Base-by-base conservation (phyloP, 176 grass and related monocot genomes). In the Zea luxurians region DNA sequence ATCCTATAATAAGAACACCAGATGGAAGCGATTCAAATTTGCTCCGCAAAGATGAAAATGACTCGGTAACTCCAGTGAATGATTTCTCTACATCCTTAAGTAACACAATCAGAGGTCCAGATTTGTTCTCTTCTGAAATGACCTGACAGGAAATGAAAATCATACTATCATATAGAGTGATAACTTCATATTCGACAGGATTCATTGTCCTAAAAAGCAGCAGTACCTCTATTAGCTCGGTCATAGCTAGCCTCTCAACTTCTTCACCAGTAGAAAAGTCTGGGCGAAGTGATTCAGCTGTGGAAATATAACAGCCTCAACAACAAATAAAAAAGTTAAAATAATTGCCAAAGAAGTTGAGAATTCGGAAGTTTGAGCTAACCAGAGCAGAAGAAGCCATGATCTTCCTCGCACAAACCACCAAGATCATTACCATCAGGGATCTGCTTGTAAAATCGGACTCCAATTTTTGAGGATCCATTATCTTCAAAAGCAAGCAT, bases 401-500 rank as follows among this genome's bases (percentile, higher is more conserved):
- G 96, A 80, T 99, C 90, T 76, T 99, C 96, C 78, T 99, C 96
- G 40, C 96, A 99, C 75, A 93, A 68, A 67, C 96, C 96, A 34
- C 96, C 96, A 78, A 99, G 96, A 88, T 99, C 96, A 82, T 90
- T 99, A 73, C 96, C 96, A 75, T 99, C 92, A 84, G 78, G 92
- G 49, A 99, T 89, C 66, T 91, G 90, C 85, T 95, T 95, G 81
- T 99, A 92, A 72, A 99, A 99, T 73, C 96, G 75, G 55, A 99
- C 90, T 73, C 96, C 96, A 83, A 99, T 82, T 89, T 99, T 99
- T 5, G 96, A 99, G 10, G 88, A 92, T 55, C 90, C 96, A 77
- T 99, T 99, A 74, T 95, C 90, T 86, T 99, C 92, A 84, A 95
- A 99, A 75, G 96, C 83, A 89, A 99, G 96, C 82, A 99, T 83